Conservation (phyloP, 192 early-diverging fungal genomes). For the Podila horticola region DNA sequence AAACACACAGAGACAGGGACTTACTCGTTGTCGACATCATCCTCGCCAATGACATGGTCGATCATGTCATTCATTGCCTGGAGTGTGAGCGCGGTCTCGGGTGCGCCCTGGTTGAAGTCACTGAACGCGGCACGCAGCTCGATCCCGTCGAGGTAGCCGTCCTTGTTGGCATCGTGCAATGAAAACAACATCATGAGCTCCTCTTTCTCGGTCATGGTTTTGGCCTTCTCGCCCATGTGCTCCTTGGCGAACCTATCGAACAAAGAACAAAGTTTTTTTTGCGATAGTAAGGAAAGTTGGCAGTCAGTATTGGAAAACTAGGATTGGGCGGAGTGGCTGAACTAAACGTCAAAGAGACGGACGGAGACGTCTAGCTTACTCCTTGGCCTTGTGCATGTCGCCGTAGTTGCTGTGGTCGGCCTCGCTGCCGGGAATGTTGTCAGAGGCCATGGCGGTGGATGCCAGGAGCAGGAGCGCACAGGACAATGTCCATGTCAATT, state of each 20-base stretch:
- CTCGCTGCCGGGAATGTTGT: conserved; percentile 19
- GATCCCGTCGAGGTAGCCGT: conserved; percentile 80
- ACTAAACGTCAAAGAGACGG: background rate
- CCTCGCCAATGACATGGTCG: conserved; percentile 78
- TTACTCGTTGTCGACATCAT: conserved; percentile 81
- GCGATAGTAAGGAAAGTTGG: background rate
- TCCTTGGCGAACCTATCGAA: conserved; percentile 64
- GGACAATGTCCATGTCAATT: background rate
- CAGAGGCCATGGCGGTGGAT: background rate
- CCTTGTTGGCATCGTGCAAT: conserved; percentile 77
- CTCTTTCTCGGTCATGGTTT: conserved; percentile 61
- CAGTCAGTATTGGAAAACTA: background rate
- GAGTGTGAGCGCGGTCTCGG: conserved; percentile 35
- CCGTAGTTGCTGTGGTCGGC: conserved; percentile 66
- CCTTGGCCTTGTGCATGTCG: conserved; percentile 57
- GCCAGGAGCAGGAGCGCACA: conserved; percentile 4
- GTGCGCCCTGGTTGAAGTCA: conserved; percentile 46
- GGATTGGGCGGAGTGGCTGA: background rate
- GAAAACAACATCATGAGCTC: conserved; percentile 78
- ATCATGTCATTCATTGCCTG: conserved; percentile 71
- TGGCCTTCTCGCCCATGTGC: conserved; percentile 61
- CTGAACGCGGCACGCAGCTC: conserved; percentile 74
- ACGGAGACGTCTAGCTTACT: conserved; percentile 31
- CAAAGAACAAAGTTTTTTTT: background rate
- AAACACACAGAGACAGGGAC: conserved; percentile 7